phyloP scores from a whole-genome alignment of 306 rosid genomes.

The Ziziphus jujuba region DNA sequence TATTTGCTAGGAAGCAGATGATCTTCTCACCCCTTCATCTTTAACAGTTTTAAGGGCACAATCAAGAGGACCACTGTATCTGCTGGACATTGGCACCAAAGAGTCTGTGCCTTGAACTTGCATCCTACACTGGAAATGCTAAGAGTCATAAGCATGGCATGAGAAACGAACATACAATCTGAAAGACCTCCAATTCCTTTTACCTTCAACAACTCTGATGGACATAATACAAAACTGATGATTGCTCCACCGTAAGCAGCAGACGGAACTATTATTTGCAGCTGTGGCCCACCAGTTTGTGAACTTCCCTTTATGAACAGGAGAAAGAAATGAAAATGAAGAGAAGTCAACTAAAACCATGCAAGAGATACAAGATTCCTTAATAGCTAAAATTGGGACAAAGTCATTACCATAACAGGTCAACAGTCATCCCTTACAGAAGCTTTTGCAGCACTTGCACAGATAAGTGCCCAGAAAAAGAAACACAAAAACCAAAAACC shows the following conservation, averaged over 20 bases:
- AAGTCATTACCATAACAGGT: constrained; percentile 11
- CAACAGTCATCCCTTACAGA: constrained; percentile 2
- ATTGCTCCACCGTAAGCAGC: constrained; percentile 84
- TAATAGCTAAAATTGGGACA: constrained; percentile 7
- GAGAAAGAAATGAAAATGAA: constrained; percentile 15
- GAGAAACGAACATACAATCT: constrained; percentile 15
- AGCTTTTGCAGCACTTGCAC: constrained; percentile 16
- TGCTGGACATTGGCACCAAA: constrained; percentile 57
- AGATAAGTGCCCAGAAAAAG: constrained; percentile 18
- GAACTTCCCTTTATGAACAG: constrained; percentile 59
- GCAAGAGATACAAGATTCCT: constrained; percentile 18
- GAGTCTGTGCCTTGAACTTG: constrained; percentile 93
- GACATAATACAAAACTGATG: constrained; percentile 85
- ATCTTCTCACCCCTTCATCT: constrained; percentile 77
- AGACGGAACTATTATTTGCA: constrained; percentile 74
- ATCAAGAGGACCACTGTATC: constrained; percentile 76
- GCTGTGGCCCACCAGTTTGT: constrained; percentile 57
- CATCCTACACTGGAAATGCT: constrained; percentile 92
- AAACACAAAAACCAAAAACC: background rate
- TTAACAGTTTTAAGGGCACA: constrained; percentile 63
- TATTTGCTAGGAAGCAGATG: constrained; percentile 16
- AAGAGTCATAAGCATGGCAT: constrained; percentile 26
- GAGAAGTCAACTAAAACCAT: constrained; percentile 4
- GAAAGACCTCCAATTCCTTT: constrained; percentile 23
- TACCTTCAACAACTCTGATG: constrained; percentile 92